Base-by-base conservation (phyloP, 1,284 basidiomycete genomes). In the Tetrapyrgos nigripes region DNA sequence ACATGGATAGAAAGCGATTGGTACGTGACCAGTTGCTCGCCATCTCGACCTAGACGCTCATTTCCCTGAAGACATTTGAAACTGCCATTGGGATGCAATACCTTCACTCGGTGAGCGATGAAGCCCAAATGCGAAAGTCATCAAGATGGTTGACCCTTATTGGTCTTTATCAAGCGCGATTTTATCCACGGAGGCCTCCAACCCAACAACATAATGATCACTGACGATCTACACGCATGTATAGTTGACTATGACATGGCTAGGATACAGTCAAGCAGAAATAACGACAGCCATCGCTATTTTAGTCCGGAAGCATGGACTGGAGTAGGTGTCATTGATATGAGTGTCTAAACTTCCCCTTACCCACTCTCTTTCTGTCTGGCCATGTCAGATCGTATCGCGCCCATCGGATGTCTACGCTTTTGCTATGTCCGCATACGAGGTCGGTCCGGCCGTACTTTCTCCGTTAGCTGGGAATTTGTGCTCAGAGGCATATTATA, bases 281-380 rank as follows among this genome's bases (percentile, higher is more conserved):
- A 64, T 52, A 27, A 43, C 24, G 52, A 64, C 21, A 64, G 65
- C 1, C 65, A 70, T 56, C 55, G 68, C 37, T 71, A 71, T 54
- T 64, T 65, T 26, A 71, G 70, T 40, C 70, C 70, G 3, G 70
- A 71, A 48, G 64, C 64, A 13, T 70, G 68, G 69, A 71, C 69
- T 58, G 69, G 69, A 24, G 68, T 70, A 53, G 33, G 69, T 23
- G 26, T 55, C 31, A 11, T 23, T 46, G 23, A 8, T 9, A 27
- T 37, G 21, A 26, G 5, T 48, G 14, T 33, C 44, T 43, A 45
- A 19, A n/a, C n/a, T n/a, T n/a, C n/a, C n/a, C n/a, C n/a, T n/a
- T n/a, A n/a, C n/a, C n/a, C n/a, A n/a, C n/a, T n/a, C n/a, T n/a
- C n/a, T n/a, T n/a, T n/a, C n/a, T n/a, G n/a, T n/a, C n/a, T n/a